Conservation (phyloP, 1,139 yeast species). For the Eremothecium sinecaudum region DNA sequence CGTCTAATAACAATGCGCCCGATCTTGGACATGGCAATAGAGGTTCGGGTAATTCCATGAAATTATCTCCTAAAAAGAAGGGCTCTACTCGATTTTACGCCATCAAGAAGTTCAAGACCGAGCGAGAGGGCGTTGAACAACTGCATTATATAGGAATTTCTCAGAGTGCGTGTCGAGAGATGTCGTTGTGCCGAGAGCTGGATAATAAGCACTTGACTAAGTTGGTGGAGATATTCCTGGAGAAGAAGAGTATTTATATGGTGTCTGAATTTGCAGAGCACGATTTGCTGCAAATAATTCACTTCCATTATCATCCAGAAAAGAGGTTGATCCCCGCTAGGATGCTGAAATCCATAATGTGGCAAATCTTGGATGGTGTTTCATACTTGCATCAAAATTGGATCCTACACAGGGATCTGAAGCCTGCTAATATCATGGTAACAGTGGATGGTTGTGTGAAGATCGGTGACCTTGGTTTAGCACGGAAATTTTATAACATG, state of each 20-base stretch:
- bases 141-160: constrained; percentile 90
- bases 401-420: constrained; percentile 90
- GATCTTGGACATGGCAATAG: constrained; percentile 3
- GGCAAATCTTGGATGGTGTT: constrained; percentile 90
- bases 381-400: constrained; percentile 88
- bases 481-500: constrained; percentile 82
- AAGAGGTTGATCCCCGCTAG: constrained; percentile 65
- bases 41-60: constrained; percentile 3
- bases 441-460: constrained; percentile 81
- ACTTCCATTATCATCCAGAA: constrained; percentile 87
- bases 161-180: constrained; percentile 92
- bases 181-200: constrained; percentile 88
- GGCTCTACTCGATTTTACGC: constrained; percentile 41
- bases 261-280: constrained; percentile 94
- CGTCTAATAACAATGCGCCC: not conserved
- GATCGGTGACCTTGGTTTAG: constrained; percentile 92
- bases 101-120: constrained; percentile 93
- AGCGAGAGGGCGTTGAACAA: constrained; percentile 79
- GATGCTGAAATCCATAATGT: constrained; percentile 72
- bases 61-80: constrained; percentile 12
- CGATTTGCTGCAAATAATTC: constrained; percentile 86
- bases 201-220: constrained; percentile 70
- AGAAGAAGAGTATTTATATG: constrained; percentile 87
- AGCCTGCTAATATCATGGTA: constrained; percentile 98
- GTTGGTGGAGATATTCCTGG: constrained; percentile 76